Conservation (phyloP, 1,284 basidiomycete species). For the Abortiporus biennis region DNA sequence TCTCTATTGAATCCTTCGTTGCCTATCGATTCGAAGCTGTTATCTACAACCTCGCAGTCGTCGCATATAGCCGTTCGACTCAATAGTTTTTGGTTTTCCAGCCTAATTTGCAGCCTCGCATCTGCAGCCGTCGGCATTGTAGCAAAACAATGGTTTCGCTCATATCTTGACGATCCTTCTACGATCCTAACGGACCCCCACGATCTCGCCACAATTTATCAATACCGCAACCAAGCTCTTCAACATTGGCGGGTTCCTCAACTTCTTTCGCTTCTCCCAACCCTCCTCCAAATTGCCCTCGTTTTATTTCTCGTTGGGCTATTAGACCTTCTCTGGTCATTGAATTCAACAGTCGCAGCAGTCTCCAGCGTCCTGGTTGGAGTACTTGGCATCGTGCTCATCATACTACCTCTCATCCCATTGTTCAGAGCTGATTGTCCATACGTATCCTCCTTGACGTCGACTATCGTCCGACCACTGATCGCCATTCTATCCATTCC, state of each 20-base stretch:
- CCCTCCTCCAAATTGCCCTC: slow-evolving; percentile 24
- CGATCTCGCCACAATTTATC: slow-evolving; percentile 9
- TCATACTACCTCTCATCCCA: not conserved
- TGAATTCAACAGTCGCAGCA: slow-evolving; percentile 8
- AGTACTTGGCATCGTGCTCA: not conserved
- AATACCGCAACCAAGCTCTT: slow-evolving; percentile 22
- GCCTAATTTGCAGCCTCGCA: slow-evolving; percentile 12
- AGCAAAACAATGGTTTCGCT: slow-evolving; percentile 15
- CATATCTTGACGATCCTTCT: slow-evolving; percentile 5
- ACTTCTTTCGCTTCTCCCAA: slow-evolving; percentile 21
- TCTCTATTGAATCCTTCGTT: slow-evolving; percentile 10
- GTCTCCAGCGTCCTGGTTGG: not conserved
- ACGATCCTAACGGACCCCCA: slow-evolving; percentile 1
- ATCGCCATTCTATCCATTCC: too few relatives aligned
- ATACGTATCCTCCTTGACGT: not conserved
- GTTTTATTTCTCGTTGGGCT: slow-evolving; percentile 24
- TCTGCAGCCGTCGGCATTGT: slow-evolving; percentile 11
- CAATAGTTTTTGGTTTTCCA: slow-evolving; percentile 15
- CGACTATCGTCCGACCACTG: too few relatives aligned
- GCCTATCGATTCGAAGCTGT: too few relatives aligned
- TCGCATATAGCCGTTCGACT: slow-evolving; percentile 7
- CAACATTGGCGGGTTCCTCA: slow-evolving; percentile 21
- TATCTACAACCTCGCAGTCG: slow-evolving; percentile 1
- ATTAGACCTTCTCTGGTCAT: slow-evolving; percentile 7
- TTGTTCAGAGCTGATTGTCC: not conserved